Conservation (phyloP, 352 stramenopile species). For the Elongisporangium undulatum region DNA sequence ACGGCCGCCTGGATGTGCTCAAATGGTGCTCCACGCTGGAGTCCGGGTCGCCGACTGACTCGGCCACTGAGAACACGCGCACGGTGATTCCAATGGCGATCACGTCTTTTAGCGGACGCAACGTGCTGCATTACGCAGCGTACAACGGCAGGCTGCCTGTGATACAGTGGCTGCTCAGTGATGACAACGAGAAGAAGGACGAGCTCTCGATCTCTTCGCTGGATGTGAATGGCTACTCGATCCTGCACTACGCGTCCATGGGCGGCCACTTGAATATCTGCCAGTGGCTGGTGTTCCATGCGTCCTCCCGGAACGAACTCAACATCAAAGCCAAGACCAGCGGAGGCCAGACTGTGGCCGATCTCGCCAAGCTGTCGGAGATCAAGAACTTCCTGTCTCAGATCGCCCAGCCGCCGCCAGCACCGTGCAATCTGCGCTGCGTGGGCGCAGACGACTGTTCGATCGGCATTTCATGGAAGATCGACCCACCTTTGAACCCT, state of each 20-base stretch:
- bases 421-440: constrained; percentile 30
- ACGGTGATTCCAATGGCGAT: constrained; percentile 26
- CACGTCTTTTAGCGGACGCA: constrained; percentile 57
- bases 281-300: constrained; percentile 52
- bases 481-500: constrained; percentile 24
- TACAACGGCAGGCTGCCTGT: constrained; percentile 52
- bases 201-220: constrained; percentile 30
- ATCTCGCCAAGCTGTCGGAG: constrained; percentile 34
- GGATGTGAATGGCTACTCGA: constrained; percentile 53
- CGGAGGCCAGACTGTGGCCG: constrained; percentile 28
- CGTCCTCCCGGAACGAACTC: constrained; percentile 28
- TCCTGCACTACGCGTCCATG: constrained; percentile 68
- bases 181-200: constrained; percentile 14
- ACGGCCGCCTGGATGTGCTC: constrained; percentile 53
- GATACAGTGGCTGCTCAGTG: constrained; percentile 41
- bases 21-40: constrained; percentile 38
- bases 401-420: constrained; percentile 22
- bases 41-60: constrained; percentile 1
- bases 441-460: constrained; percentile 47
- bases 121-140: constrained; percentile 63
- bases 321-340: constrained; percentile 41
- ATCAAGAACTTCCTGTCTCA: constrained; percentile 42
- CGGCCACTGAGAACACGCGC: not conserved
- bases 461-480: constrained; percentile 53
- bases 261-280: constrained; percentile 48